A percentile compares a stretch with the other conserved stretches of the same genome.
Conservation (phyloP, 2,329 filamentous ascomycete species). For the Emmonsiellopsis sp. region DNA sequence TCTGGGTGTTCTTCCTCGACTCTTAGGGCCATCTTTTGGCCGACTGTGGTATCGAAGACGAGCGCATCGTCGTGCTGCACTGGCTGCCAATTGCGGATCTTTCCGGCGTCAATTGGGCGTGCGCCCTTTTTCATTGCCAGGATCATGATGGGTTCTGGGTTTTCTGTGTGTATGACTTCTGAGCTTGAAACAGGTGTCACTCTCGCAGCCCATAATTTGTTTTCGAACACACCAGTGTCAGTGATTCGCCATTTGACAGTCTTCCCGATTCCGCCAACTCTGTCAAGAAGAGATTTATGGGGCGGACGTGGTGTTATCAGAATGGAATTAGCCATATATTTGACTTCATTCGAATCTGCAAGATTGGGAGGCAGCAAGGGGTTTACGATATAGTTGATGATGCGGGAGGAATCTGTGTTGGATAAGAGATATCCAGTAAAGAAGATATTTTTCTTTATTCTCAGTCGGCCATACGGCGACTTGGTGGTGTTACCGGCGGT, state of each 20-base stretch:
- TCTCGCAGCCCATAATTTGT: constrained; percentile 77
- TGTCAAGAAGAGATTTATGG: constrained; percentile 61
- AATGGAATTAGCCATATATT: constrained; percentile 79
- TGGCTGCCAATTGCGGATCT: constrained; percentile 76
- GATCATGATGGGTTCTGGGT: constrained; percentile 67
- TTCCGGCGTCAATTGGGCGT: constrained; percentile 67
- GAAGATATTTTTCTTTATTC: constrained; percentile 78
- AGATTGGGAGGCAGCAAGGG: constrained; percentile 53
- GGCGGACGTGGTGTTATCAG: constrained; percentile 76
- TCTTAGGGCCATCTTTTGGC: constrained; percentile 74
- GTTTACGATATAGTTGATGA: constrained; percentile 52
- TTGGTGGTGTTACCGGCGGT: constrained; percentile 27
- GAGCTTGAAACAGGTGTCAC: constrained; percentile 62
- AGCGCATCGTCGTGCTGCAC: constrained; percentile 61
- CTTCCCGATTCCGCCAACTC: constrained; percentile 76
- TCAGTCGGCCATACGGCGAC: constrained; percentile 42
- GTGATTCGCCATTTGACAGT: constrained; percentile 78
- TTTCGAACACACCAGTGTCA: constrained; percentile 63
- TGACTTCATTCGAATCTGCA: constrained; percentile 59
- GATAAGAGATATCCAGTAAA: constrained; percentile 87
- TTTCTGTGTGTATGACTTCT: constrained; percentile 67
- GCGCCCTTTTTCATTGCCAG: constrained; percentile 68
- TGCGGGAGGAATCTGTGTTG: constrained; percentile 58
- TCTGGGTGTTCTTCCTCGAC: constrained; percentile 62
- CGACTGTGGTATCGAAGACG: constrained; percentile 72